These are phyloP conservation scores for Cercospora beticola DNA, from an alignment of 2,329 filamentous ascomycete genomes.

Conservation along the genomic window DNA sequence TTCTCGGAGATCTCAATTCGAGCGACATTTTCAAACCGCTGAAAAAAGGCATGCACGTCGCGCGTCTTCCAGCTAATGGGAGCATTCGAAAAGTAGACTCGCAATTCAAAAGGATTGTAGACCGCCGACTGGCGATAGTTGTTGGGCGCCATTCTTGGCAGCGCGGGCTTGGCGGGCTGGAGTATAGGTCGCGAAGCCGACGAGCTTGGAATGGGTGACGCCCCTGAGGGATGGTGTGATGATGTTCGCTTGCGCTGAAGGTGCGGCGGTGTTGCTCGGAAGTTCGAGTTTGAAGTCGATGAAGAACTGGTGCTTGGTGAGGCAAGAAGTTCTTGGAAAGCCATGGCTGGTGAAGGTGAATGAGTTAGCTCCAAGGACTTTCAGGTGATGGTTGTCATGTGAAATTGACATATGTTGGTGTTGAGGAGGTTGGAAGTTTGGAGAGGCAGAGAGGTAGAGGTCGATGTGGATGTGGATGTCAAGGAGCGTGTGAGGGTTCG, in stretches of 20 bases:
- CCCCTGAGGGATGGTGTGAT: not conserved
- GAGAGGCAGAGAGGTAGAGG: too few species aligned
- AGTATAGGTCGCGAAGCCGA: not conserved
- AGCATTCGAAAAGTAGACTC: constrained; percentile 18
- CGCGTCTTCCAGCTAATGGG: constrained; percentile 26
- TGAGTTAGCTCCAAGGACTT: not conserved
- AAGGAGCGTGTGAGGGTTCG: not conserved
- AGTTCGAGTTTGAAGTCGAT: not conserved
- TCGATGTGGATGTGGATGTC: not conserved
- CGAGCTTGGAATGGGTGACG: not conserved
- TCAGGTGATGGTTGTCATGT: not conserved
- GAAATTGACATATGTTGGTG: not conserved
- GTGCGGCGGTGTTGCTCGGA: not conserved
- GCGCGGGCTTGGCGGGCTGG: not conserved
- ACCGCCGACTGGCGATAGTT: not conserved
- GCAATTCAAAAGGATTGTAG: constrained; percentile 19
- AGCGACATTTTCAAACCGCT: constrained; percentile 19
- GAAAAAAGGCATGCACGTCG: constrained; percentile 26
- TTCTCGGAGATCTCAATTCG: constrained; percentile 25
- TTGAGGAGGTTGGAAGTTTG: not conserved
- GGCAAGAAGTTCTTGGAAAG: constrained; percentile 11
- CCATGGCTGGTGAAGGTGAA: not conserved
- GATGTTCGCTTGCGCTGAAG: not conserved
- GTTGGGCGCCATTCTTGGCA: not conserved
- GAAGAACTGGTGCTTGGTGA: not conserved